A percentile compares a stretch with the other conserved stretches of the same genome.
phyloP scores from a whole-genome alignment of 2,329 filamentous ascomycete species.

The Cladobotryum protrusum region DNA sequence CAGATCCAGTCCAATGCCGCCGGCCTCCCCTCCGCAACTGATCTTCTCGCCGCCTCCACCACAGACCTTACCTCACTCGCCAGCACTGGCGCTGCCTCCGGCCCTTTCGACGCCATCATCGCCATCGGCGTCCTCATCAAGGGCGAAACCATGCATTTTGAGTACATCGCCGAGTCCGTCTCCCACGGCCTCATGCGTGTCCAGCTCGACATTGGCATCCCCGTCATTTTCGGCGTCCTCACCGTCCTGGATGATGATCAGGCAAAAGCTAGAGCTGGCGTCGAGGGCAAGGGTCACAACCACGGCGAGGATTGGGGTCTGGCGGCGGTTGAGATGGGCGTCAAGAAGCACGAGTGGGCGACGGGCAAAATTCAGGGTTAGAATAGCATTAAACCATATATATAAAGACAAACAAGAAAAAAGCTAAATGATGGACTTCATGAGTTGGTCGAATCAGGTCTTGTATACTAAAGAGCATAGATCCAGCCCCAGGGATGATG shows the following conservation, averaged over 20 bases:
- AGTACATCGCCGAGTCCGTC: conserved; percentile 92
- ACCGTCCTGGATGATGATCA: conserved; percentile 87
- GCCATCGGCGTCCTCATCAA: conserved; percentile 96
- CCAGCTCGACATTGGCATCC: conserved; percentile 80
- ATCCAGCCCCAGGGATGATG: not conserved
- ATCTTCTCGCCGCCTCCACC: conserved; percentile 65
- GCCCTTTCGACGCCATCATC: conserved; percentile 87
- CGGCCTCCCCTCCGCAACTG: conserved; percentile 60
- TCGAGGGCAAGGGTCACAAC: conserved; percentile 67
- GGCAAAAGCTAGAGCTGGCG: conserved; percentile 74
- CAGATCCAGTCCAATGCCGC: conserved; percentile 71
- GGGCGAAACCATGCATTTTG: conserved; percentile 98
- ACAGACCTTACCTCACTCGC: conserved; percentile 57
- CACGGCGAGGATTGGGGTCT: conserved; percentile 95
- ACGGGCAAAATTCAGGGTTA: conserved; percentile 55
- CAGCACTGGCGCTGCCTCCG: conserved; percentile 34
- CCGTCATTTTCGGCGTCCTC: conserved; percentile 86
- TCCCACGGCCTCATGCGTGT: conserved; percentile 91
- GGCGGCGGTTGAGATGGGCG: conserved; percentile 88
- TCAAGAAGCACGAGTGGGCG: conserved; percentile 80
- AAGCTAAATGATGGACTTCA: conserved; percentile 5
- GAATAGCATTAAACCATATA: conserved; percentile 4
- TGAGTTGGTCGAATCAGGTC: not conserved
- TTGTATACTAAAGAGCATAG: not conserved
- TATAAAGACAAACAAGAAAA: conserved; percentile 1